Evolutionary conservation across 2,329 filamentous ascomycete species (phyloP), one percentile per base, ranked within the genome.

Genomic region (Aspergillus brunneoviolaceus): DNA sequence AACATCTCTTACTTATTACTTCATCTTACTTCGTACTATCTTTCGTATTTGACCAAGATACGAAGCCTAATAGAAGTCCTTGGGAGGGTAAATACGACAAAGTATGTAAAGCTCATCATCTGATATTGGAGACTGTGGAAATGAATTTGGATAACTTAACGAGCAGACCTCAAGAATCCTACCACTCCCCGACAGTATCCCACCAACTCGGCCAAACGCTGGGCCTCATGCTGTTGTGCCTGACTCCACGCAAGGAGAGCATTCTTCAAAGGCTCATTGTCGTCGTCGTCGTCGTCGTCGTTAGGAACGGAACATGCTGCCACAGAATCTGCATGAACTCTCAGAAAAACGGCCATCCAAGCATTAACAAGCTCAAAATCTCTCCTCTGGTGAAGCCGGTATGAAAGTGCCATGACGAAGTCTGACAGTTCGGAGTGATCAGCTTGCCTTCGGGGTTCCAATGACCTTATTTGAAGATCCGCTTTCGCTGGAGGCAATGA

Each of bases 331-430:
- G 82, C 83, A 75, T 98, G 94, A 47, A 96, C 79, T 51, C 88
- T 85, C 60, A 99, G 74, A 70, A 98, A 96, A 1, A 98, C 94
- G 2, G 89, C 88, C 92, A 99, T 98, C 94, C 95, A 99, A 0
- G 92, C 92, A 76, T 98, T 93, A 16, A 92, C 90, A 45, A 99
- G 83, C 77, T 99, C 95, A 75, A 96, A 99, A 75, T 98, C 95
- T 51, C 85, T 85, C 64, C 88, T 87, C 54, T 85, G 81, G 49
- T 80, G 77, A 55, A 98, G 79, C 12, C 89, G 83, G 57, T 80
- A 82, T 0, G 91, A 96, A 58, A 99, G 77, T 1, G 92, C 92
- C n/a, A 80, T 76, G 55, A 98, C 87, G 72, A 99, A 99, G 56
- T 87, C 82, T 0, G 88, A 80, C 19, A 96, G 79, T 75, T 98